Evolutionary conservation across 164 flowering plant genomes (phyloP).

Genomic region (Stephania cephalantha): DNA sequence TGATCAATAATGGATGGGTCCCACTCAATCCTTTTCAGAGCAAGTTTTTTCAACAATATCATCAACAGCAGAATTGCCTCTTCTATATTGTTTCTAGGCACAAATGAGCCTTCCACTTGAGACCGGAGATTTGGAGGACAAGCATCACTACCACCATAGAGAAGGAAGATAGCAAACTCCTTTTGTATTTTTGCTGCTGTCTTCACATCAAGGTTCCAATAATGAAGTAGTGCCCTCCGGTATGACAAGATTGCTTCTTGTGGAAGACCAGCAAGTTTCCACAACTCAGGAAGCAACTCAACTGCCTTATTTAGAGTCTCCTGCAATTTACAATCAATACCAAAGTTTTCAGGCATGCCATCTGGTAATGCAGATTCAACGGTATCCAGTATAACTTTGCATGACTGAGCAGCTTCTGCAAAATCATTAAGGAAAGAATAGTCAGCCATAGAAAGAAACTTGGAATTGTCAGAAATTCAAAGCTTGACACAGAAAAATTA

Average conservation of each 20-base stretch:
- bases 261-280: constrained; percentile 55
- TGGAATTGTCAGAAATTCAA: not conserved
- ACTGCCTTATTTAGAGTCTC: constrained; percentile 71
- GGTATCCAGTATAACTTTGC: constrained; percentile 74
- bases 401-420: constrained; percentile 94
- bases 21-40: constrained; percentile 48
- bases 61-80: constrained; percentile 75
- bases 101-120: constrained; percentile 71
- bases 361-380: constrained; percentile 78
- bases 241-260: constrained; percentile 67
- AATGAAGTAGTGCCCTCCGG: constrained; percentile 64
- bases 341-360: constrained; percentile 61
- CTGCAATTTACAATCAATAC: constrained; percentile 58
- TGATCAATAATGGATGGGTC: constrained; percentile 81
- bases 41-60: constrained; percentile 51
- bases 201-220: constrained; percentile 73
- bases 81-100: constrained; percentile 83
- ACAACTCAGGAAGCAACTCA: constrained; percentile 82
- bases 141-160: constrained; percentile 80
- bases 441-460: constrained; percentile 11
- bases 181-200: constrained; percentile 63
- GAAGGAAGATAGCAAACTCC: constrained; percentile 77
- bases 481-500: not conserved
- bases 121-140: constrained; percentile 72
- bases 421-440: constrained; percentile 21